Conservation (phyloP, 768 basidiomycete species). For the Cubamyces sp. region DNA sequence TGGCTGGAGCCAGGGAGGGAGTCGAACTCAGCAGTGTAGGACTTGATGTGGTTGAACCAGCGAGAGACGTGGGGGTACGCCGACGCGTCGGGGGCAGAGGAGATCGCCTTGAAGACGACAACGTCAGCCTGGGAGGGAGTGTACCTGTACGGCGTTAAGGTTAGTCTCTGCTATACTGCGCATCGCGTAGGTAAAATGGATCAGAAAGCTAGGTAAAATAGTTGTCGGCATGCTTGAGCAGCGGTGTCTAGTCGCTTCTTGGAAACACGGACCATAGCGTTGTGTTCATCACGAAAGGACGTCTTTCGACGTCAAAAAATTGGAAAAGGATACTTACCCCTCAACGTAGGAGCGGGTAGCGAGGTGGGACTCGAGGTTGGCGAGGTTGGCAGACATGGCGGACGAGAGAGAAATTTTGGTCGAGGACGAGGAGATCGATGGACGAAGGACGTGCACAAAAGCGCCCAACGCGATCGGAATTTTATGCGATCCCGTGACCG, state of each 20-base stretch:
- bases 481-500: constrained; percentile 23
- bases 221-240: constrained; percentile 74
- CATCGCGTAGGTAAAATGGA: constrained; percentile 18
- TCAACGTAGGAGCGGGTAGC: constrained; percentile 86
- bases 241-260: constrained; percentile 94
- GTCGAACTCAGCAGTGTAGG: constrained; percentile 77
- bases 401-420: constrained; percentile 1
- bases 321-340: constrained; percentile 62
- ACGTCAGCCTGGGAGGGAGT: constrained; percentile 95
- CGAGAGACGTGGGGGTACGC: constrained; percentile 75
- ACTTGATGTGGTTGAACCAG: constrained; percentile 95
- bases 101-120: constrained; percentile 82
- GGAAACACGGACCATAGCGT: constrained; percentile 97
- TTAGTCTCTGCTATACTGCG: constrained; percentile 2
- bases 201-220: constrained; percentile 76
- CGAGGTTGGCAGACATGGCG: constrained; percentile 68
- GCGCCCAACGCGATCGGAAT: constrained; percentile 18
- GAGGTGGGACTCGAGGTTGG: constrained; percentile 86
- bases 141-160: constrained; percentile 54
- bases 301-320: constrained; percentile 18
- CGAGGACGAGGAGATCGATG: constrained; percentile 26
- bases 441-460: constrained; percentile 3
- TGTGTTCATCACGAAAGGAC: constrained; percentile 58
- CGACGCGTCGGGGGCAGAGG: constrained; percentile 64
- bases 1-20: constrained; percentile 85